Evolutionary conservation across 306 rosid species (phyloP).

Genomic region (Urtica urens): DNA sequence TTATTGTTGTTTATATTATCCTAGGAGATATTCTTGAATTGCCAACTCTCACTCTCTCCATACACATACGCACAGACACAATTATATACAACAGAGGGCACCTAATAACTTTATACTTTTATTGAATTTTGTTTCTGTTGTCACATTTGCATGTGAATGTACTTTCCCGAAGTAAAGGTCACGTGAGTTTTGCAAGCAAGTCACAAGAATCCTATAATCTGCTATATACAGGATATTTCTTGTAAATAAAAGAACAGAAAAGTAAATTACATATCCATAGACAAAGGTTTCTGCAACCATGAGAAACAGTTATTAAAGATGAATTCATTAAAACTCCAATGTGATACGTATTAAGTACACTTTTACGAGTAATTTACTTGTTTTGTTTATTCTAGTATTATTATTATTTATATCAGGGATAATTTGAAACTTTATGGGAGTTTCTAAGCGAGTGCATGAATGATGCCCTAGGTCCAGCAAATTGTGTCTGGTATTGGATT

Average conservation of each 20-base stretch:
- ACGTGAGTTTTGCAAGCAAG: conserved; percentile 73
- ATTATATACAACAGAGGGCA: conserved; percentile 42
- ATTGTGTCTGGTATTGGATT: not conserved
- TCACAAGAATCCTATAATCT: conserved; percentile 45
- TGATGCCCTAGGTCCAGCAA: no score
- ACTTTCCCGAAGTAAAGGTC: conserved; percentile 83
- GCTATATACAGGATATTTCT: conserved; percentile 10
- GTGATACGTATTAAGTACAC: no score
- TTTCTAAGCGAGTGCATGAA: no score
- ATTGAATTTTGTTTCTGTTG: conserved; percentile 54
- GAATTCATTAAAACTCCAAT: no score
- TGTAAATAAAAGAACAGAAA: conserved; percentile 2
- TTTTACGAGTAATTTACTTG: no score
- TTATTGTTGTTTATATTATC: conserved; percentile 22
- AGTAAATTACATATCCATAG: conserved; percentile 5
- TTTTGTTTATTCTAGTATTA: no score
- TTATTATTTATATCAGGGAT: no score
- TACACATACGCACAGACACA: no score
- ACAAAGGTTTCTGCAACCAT: not conserved
- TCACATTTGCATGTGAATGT: conserved; percentile 84
- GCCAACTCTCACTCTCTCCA: conserved; percentile 26
- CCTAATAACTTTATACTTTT: conserved; percentile 49
- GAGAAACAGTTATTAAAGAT: not conserved
- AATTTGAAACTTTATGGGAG: no score
- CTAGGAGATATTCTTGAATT: conserved; percentile 33